Conservation (phyloP, 2,329 filamentous ascomycete species). For the Trichoderma endophyticum region DNA sequence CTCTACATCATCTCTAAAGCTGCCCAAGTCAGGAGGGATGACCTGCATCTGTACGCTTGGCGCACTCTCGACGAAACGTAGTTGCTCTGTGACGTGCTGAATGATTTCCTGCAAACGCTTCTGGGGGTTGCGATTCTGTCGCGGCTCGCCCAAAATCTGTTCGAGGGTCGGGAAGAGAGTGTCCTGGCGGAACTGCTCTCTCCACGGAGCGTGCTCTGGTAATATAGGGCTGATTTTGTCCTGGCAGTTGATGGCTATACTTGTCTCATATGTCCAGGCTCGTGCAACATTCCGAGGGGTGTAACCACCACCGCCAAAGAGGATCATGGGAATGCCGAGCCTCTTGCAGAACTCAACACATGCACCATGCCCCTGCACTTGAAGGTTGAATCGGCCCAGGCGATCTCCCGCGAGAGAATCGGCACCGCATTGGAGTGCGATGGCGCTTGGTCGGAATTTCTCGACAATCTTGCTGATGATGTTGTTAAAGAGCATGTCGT, state of each 20-base stretch:
- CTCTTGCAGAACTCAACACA: slow-evolving; percentile 88
- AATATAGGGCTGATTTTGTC: slow-evolving; percentile 69
- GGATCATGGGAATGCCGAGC: slow-evolving; percentile 74
- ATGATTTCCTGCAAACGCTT: slow-evolving; percentile 75
- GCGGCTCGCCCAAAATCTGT: slow-evolving; percentile 62
- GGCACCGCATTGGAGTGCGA: slow-evolving; percentile 92
- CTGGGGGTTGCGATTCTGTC: slow-evolving; percentile 74
- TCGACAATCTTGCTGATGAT: slow-evolving; percentile 76
- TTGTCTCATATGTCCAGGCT: slow-evolving; percentile 95
- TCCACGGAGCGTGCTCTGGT: slow-evolving; percentile 77
- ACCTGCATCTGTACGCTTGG: slow-evolving; percentile 83
- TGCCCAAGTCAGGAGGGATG: slow-evolving; percentile 73
- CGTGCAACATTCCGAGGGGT: slow-evolving; percentile 94
- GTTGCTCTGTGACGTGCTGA: slow-evolving; percentile 75
- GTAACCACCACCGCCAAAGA: slow-evolving; percentile 94
- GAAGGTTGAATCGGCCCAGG: slow-evolving; percentile 92
- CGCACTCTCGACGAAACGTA: slow-evolving; percentile 78
- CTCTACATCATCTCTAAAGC: slow-evolving; percentile 67
- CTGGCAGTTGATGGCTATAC: slow-evolving; percentile 75
- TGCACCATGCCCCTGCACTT: slow-evolving; percentile 88
- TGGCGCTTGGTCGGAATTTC: slow-evolving; percentile 82
- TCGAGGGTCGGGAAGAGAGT: slow-evolving; percentile 86
- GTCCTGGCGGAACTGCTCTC: slow-evolving; percentile 83
- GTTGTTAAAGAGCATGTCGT: slow-evolving; percentile 77
- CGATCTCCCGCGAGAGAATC: slow-evolving; percentile 92